A percentile compares a stretch with the other conserved stretches of the same genome.
Evolutionary conservation across 805 yeast species (phyloP).

Genomic region (Clavispora fructus): DNA sequence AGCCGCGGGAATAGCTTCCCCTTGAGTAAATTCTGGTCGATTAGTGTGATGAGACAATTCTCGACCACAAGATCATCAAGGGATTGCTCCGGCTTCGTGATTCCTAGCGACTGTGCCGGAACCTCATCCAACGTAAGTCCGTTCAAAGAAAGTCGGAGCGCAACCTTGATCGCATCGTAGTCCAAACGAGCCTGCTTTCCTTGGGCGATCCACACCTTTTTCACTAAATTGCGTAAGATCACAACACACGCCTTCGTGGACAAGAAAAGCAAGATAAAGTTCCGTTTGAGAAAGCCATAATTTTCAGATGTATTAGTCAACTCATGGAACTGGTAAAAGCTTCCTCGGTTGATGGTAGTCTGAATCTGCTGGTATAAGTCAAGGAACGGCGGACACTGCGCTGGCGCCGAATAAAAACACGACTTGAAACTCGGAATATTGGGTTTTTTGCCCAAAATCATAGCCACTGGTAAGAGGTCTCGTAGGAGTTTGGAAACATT

Average conservation of each 20-base stretch:
- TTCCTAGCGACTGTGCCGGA: background rate
- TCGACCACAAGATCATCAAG: constrained; percentile 42
- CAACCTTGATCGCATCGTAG: constrained; percentile 23
- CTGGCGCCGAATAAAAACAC: constrained; percentile 12
- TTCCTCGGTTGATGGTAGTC: constrained; percentile 39
- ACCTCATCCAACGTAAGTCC: constrained; percentile 2
- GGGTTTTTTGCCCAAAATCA: constrained; percentile 54
- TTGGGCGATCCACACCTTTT: constrained; percentile 24
- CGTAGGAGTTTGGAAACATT: constrained; percentile 42
- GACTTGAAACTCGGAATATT: constrained; percentile 13
- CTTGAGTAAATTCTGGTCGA: constrained; percentile 48
- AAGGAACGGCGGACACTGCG: constrained; percentile 19
- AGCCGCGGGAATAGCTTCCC: constrained; percentile 45
- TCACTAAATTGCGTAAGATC: constrained; percentile 41
- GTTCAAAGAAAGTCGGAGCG: constrained; percentile 14
- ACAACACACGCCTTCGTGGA: constrained; percentile 42
- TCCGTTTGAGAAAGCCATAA: constrained; percentile 32
- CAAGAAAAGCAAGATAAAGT: constrained; percentile 38
- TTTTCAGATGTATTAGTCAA: constrained; percentile 16
- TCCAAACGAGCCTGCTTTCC: constrained; percentile 23
- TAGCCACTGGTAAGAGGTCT: constrained; percentile 47
- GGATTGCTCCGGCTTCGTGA: background rate
- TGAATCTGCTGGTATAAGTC: constrained; percentile 33
- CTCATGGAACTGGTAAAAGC: constrained; percentile 30
- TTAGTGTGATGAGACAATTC: constrained; percentile 45